Base-by-base conservation (phyloP, 768 basidiomycete species). In the Lentinus brumalis region DNA sequence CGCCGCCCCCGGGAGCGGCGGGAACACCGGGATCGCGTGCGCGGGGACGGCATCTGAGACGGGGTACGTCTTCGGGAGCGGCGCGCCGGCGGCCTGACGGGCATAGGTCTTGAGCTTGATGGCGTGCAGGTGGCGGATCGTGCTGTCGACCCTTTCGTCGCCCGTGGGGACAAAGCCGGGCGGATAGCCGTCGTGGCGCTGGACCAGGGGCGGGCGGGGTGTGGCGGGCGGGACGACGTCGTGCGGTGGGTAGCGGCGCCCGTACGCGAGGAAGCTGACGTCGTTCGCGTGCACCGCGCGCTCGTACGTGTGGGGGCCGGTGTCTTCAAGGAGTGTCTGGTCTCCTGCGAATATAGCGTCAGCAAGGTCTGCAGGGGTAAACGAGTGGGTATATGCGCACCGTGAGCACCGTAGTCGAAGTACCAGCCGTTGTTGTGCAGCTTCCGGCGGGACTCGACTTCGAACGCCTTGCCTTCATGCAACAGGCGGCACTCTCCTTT, bases 341-440 rank as follows among this genome's bases (percentile, higher is more conserved):
- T 35, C 11, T 35, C 35, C 35, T 35, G 35, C 6, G 14, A 21
- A 9, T 45, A n/a, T 21, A 45, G n/a, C 14, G 16, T 45, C 21
- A 26, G 21, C 21, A 26, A 26, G 21, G 21, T 26, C 21, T 2
- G 21, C 21, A 26, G 14, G 41, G 16, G 44, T 45, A 9, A 45
- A 8, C 44, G n/a, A 4, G 21, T n/a, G 7, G 4, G 21, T n/a
- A 4, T 18, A n/a, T 18, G 21, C 16, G 16, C 7, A 55, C 53
- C 46, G 5, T 55, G 6, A 0, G 40, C 5, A 12, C 59, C 47
- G 29, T 55, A 46, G 46, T 60, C 54, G 39, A 60, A 55, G 53
- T 53, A 60, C 59, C 53, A 55, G 8, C 53, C 59, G 26, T 60
- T 60, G 35, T 60, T 52, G 14, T 60, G 53, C 29, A 53, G 9